Evolutionary conservation across 1,284 basidiomycete species (phyloP).

Genomic region (Pseudozyma sp.): DNA sequence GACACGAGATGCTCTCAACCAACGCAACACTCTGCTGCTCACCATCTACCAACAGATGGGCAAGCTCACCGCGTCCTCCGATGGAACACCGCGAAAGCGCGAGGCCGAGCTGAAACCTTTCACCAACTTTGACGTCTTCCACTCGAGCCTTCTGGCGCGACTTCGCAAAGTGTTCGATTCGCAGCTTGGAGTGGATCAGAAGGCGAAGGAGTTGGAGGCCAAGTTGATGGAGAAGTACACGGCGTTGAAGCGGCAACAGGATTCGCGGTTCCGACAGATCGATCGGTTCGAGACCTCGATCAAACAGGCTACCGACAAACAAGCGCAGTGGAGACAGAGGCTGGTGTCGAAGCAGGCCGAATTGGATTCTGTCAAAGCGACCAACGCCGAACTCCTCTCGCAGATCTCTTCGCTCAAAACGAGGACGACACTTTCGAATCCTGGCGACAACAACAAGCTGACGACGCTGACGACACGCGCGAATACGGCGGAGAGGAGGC

Average conservation of each 20-base stretch:
- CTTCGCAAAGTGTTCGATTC: slow-evolving; percentile 85
- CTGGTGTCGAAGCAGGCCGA: slow-evolving; percentile 86
- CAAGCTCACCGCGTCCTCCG: slow-evolving; percentile 77
- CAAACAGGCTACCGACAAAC: slow-evolving; percentile 84
- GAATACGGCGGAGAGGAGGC: slow-evolving; percentile 76
- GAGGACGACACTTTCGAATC: slow-evolving; percentile 44
- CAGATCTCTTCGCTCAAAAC: slow-evolving; percentile 79
- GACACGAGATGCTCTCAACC: slow-evolving; percentile 88
- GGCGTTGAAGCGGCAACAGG: slow-evolving; percentile 87
- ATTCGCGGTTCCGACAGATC: slow-evolving; percentile 87
- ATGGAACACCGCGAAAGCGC: slow-evolving; percentile 65
- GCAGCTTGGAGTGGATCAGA: slow-evolving; percentile 85
- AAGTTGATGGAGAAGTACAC: slow-evolving; percentile 78
- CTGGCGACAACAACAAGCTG: slow-evolving; percentile 55
- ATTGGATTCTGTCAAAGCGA: slow-evolving; percentile 75
- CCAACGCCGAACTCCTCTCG: slow-evolving; percentile 79
- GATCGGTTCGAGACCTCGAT: slow-evolving; percentile 91
- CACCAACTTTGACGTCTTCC: slow-evolving; percentile 92
- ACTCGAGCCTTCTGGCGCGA: slow-evolving; percentile 89
- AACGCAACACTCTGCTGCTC: slow-evolving; percentile 88
- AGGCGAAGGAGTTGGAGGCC: slow-evolving; percentile 82
- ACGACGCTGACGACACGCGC: slow-evolving; percentile 55
- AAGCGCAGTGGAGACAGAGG: slow-evolving; percentile 86
- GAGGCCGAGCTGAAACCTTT: slow-evolving; percentile 85
- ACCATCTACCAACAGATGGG: slow-evolving; percentile 96